A percentile compares a stretch with the other conserved stretches of the same genome.
phyloP scores from a whole-genome alignment of 495 filamentous ascomycete genomes.

The Bacidia gigantensis region DNA sequence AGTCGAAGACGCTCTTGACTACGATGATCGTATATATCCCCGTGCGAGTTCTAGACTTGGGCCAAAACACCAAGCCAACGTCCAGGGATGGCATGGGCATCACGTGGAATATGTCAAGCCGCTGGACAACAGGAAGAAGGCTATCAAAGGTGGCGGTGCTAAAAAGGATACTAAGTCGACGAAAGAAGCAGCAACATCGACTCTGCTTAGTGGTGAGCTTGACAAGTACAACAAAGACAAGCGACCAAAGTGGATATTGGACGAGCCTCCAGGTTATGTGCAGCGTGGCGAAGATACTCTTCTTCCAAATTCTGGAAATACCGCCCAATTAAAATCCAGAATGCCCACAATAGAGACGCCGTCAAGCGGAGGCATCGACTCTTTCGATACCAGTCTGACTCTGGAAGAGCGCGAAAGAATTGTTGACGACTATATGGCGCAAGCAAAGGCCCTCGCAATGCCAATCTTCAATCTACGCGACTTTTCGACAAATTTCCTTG shows the following conservation, averaged over 20 bases:
- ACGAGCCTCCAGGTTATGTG: constrained; percentile 78
- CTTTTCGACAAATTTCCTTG: constrained; percentile 72
- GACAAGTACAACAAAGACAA: constrained; percentile 54
- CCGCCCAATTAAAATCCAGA: constrained; percentile 39
- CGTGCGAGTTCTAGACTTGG: constrained; percentile 87
- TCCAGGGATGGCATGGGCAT: constrained; percentile 68
- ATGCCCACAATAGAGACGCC: constrained; percentile 37
- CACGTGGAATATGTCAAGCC: constrained; percentile 84
- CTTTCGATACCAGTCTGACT: constrained; percentile 29
- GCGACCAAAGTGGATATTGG: constrained; percentile 83
- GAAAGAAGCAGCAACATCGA: constrained; percentile 62
- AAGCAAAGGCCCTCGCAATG: constrained; percentile 43
- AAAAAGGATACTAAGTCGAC: constrained; percentile 59
- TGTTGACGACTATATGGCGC: constrained; percentile 62
- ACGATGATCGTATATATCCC: constrained; percentile 95
- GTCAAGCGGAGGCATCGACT: constrained; percentile 32
- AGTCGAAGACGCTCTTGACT: constrained; percentile 91
- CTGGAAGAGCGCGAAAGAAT: constrained; percentile 32
- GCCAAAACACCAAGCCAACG: constrained; percentile 80
- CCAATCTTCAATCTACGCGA: constrained; percentile 49
- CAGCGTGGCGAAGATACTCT: constrained; percentile 65
- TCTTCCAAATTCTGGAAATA: constrained; percentile 38
- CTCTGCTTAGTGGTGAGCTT: constrained; percentile 54
- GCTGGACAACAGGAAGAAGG: constrained; percentile 68
- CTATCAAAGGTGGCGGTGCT: constrained; percentile 42